phyloP scores from a whole-genome alignment of 2,329 filamentous ascomycete species.

The Botrytis pseudocinerea region DNA sequence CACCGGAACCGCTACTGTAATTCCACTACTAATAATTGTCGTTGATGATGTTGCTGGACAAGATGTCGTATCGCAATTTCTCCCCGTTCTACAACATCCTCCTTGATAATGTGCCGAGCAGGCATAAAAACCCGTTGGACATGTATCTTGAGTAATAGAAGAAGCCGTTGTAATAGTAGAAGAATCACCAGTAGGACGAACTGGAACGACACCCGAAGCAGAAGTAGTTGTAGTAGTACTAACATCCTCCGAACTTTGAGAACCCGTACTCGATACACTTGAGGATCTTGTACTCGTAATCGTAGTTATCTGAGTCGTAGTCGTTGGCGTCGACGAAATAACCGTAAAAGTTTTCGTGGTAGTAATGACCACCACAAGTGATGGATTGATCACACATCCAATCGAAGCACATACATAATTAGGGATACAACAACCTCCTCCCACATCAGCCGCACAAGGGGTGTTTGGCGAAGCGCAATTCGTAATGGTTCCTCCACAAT shows the following conservation, averaged over 20 bases:
- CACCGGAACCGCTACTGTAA: slow-evolving; percentile 69
- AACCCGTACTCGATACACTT: slow-evolving; percentile 18
- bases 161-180: slow-evolving; percentile 41
- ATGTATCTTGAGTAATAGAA: slow-evolving; percentile 45
- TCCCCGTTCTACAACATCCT: slow-evolving; percentile 85
- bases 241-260: slow-evolving; percentile 39
- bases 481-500: slow-evolving; percentile 63
- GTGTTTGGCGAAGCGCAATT: slow-evolving; percentile 62
- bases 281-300: slow-evolving; percentile 13
- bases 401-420: slow-evolving; percentile 68
- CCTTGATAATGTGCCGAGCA: slow-evolving; percentile 79
- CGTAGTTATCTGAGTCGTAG: slow-evolving; percentile 40
- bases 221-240: slow-evolving; percentile 42
- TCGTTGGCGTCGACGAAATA: slow-evolving; percentile 17
- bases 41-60: slow-evolving; percentile 66
- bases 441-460: slow-evolving; percentile 63
- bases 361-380: slow-evolving; percentile 29
- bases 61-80: slow-evolving; percentile 78
- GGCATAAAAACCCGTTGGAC: slow-evolving; percentile 89
- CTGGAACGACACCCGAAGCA: slow-evolving; percentile 47
- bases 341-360: slow-evolving; percentile 30
- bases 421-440: slow-evolving; percentile 74
- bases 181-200: slow-evolving; percentile 49
- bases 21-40: slow-evolving; percentile 65
- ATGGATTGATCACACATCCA: slow-evolving; percentile 57